Conservation (phyloP, 129 eudicot species). For the Rutidosis leptorrhynchoides region DNA sequence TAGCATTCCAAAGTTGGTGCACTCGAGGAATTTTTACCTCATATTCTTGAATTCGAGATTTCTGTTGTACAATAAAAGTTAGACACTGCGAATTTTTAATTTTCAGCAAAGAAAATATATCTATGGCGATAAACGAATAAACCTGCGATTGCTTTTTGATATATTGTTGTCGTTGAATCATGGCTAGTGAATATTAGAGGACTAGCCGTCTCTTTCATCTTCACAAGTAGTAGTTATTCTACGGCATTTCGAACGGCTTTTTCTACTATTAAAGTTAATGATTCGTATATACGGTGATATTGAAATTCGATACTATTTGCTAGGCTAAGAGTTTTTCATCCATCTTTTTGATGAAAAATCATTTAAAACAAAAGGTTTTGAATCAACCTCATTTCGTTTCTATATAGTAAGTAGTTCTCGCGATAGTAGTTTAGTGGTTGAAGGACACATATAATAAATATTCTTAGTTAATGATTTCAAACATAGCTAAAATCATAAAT, state of each 20-base stretch:
- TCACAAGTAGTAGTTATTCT: conserved; percentile 18
- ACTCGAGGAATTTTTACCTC: conserved; percentile 3
- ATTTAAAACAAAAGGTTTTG: conserved; percentile 5
- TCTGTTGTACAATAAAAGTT: conserved; percentile 18
- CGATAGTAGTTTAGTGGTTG: too few relatives aligned
- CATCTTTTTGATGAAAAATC: background rate
- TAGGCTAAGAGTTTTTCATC: background rate
- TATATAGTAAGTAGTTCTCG: too few relatives aligned
- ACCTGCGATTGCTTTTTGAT: conserved; percentile 23
- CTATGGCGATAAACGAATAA: conserved; percentile 28
- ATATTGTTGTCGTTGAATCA: conserved; percentile 4
- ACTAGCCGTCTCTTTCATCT: conserved; percentile 22
- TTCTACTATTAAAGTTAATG: conserved; percentile 19
- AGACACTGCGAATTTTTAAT: conserved; percentile 7
- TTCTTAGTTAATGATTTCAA: too few relatives aligned
- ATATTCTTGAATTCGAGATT: conserved; percentile 17
- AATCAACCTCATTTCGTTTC: conserved; percentile 4
- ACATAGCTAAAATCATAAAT: too few relatives aligned
- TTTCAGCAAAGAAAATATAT: conserved; percentile 16
- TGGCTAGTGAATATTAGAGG: conserved; percentile 18
- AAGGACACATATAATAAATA: too few relatives aligned
- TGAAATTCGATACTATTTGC: conserved; percentile 11
- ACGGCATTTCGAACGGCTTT: conserved; percentile 17
- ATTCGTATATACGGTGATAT: background rate
- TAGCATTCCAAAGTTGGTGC: conserved; percentile 8